Percentiles rank a stretch among this genome's conserved stretches.
These are phyloP conservation scores for Gnetum montanum DNA, from an alignment of 75 land plant genomes.

Conservation along the genomic window DNA sequence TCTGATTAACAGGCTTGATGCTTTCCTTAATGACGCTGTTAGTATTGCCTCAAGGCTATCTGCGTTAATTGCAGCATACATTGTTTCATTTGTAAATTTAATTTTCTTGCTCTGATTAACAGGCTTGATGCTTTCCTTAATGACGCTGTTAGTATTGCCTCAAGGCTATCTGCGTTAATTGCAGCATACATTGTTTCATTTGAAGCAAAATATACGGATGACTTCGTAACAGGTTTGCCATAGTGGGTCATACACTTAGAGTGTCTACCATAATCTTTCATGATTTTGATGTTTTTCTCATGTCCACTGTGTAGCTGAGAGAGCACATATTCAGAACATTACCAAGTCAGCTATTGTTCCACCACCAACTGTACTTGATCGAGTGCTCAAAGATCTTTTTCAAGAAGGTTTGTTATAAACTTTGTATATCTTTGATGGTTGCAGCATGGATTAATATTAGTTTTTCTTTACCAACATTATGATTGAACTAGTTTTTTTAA, in stretches of 20 bases:
- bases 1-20: constrained; percentile 27
- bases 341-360: constrained; percentile 50
- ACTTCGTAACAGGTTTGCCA: constrained; percentile 74
- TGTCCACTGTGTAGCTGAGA: constrained; percentile 77
- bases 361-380: constrained; percentile 82
- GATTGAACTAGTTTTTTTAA: too few relatives aligned
- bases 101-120: too few relatives aligned
- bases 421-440: neutral
- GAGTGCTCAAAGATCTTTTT: constrained; percentile 83
- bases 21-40: constrained; percentile 17
- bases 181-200: constrained; percentile 51
- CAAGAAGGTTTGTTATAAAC: constrained; percentile 44
- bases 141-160: constrained; percentile 70
- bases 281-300: neutral
- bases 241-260: too few relatives aligned
- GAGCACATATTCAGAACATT: constrained; percentile 35
- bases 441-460: too few relatives aligned
- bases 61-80: constrained; percentile 52
- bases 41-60: constrained; percentile 81
- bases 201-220: constrained; percentile 79
- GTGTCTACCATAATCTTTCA: too few relatives aligned
- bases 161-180: constrained; percentile 52
- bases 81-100: constrained; percentile 44
- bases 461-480: too few relatives aligned
- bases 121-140: constrained; percentile 21